Evolutionary conservation across 345 rosid genomes (phyloP).

Genomic region (Passiflora organensis): DNA sequence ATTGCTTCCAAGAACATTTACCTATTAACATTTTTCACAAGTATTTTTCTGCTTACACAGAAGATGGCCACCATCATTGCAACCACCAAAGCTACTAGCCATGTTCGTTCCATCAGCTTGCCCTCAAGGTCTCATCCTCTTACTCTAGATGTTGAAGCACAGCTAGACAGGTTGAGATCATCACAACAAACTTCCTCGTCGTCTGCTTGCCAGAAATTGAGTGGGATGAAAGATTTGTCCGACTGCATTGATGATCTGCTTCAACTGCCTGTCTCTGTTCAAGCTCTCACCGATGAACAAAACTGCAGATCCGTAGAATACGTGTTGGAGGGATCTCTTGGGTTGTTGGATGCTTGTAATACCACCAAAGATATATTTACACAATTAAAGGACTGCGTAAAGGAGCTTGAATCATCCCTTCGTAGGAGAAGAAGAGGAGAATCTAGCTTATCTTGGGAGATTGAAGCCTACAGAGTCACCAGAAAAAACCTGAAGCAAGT

Average conservation of each 20-base stretch:
- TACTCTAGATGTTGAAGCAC: slow-evolving; percentile 19
- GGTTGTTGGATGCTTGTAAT: not conserved
- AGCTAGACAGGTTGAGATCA: slow-evolving; percentile 21
- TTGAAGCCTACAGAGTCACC: not conserved
- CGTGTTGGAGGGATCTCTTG: not conserved
- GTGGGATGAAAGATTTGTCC: not conserved
- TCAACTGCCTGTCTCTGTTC: not conserved
- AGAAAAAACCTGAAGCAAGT: not conserved
- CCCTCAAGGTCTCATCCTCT: slow-evolving; percentile 29
- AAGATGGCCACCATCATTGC: slow-evolving; percentile 1
- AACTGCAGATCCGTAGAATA: not conserved
- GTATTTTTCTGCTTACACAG: not conserved
- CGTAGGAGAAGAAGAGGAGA: slow-evolving; percentile 1
- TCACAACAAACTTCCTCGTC: slow-evolving; percentile 5
- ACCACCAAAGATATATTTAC: not conserved
- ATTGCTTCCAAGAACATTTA: not conserved
- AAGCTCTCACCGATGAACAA: not conserved
- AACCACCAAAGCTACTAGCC: slow-evolving; percentile 3
- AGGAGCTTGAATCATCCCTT: not conserved
- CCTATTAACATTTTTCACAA: too few species aligned
- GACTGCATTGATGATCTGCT: not conserved
- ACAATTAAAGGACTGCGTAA: not conserved
- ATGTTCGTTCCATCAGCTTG: slow-evolving; percentile 36
- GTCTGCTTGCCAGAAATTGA: not conserved
- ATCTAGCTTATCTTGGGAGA: not conserved